Evolutionary conservation across 495 filamentous ascomycete species (phyloP).

Genomic region (Xylona heveae): DNA sequence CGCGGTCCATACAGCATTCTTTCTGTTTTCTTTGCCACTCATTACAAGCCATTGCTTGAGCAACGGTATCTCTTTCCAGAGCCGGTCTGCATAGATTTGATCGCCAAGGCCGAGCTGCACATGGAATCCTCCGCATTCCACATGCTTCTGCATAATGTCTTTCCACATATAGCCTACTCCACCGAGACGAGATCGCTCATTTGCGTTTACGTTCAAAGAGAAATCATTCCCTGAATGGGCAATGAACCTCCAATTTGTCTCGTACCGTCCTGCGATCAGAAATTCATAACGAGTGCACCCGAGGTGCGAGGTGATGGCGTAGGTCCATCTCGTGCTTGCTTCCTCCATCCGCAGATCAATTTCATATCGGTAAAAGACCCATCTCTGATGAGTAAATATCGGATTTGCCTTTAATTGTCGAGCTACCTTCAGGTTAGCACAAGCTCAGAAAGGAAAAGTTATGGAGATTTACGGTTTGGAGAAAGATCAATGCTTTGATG

Average conservation of each 20-base stretch:
- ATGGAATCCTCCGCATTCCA: slow-evolving; percentile 90
- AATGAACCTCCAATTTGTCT: slow-evolving; percentile 92
- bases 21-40: slow-evolving; percentile 76
- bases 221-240: slow-evolving; percentile 94
- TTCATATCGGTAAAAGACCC: slow-evolving; percentile 93
- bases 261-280: slow-evolving; percentile 75
- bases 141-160: slow-evolving; percentile 92
- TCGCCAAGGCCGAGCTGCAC: slow-evolving; percentile 78
- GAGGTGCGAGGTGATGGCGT: slow-evolving; percentile 89
- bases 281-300: slow-evolving; percentile 97
- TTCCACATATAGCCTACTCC: slow-evolving; percentile 96
- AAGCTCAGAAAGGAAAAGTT: background rate
- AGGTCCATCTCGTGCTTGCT: slow-evolving; percentile 74
- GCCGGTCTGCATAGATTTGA: slow-evolving; percentile 86
- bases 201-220: slow-evolving; percentile 60
- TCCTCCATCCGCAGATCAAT: slow-evolving; percentile 85
- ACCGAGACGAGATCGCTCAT: slow-evolving; percentile 64
- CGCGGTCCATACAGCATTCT: slow-evolving; percentile 77
- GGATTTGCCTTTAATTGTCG: slow-evolving; percentile 67
- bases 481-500: slow-evolving; percentile 80
- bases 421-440: slow-evolving; percentile 12
- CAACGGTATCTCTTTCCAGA: slow-evolving; percentile 89
- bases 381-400: slow-evolving; percentile 76
- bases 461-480: slow-evolving; percentile 37
- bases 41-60: slow-evolving; percentile 86